Evolutionary conservation across 140 eudicot species (phyloP), one percentile per base, ranked within the genome.

Genomic region (Cichorium intybus): DNA sequence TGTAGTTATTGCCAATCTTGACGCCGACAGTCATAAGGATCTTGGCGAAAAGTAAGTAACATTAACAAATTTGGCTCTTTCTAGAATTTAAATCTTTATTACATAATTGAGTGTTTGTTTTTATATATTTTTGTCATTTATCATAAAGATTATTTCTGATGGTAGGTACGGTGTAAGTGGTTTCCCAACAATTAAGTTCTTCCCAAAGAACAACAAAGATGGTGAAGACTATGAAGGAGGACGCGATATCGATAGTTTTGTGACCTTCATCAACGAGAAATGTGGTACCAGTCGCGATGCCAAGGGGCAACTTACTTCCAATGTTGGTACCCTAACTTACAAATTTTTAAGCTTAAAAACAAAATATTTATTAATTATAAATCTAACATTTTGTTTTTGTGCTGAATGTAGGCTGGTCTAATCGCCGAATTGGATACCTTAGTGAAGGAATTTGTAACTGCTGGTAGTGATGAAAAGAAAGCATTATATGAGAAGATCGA

Each of bases 191-290:
- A 54, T 90, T 62, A 90, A 90, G 56, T 90, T 87, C 74, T 90
- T 90, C 87, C 96, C 97, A 20, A 90, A 80, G 77, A 79, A 62
- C 62, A 90, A 90, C 70, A 90, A 90, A 76, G 96, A 75, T 27
- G 97, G 96, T 68, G 97, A 90, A 79, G 97, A 87, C 46, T 90
- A 87, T 72, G 86, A 87, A 23, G 96, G 91, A 24, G 96, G 96
- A 16, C 80, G 96, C 16, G 97, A 90, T 51, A 17, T 82, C 3
- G 90, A 87, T 64, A 94, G 84, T 72, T 90, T 90, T 56, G 97
- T 90, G 24, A 80, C 75, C 52, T 90, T 87, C 63, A 81, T 90
- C 50, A 90, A 90, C 45, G 97, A 90, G 80, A 90, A 85, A 75
- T 75, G 79, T 84, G 88, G 95, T 37, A 90, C 91, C 23, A 84